Percentiles rank a stretch among this genome's conserved stretches.
phyloP scores from a whole-genome alignment of 176 grass and related monocot species.

The Ensete glaucum region DNA sequence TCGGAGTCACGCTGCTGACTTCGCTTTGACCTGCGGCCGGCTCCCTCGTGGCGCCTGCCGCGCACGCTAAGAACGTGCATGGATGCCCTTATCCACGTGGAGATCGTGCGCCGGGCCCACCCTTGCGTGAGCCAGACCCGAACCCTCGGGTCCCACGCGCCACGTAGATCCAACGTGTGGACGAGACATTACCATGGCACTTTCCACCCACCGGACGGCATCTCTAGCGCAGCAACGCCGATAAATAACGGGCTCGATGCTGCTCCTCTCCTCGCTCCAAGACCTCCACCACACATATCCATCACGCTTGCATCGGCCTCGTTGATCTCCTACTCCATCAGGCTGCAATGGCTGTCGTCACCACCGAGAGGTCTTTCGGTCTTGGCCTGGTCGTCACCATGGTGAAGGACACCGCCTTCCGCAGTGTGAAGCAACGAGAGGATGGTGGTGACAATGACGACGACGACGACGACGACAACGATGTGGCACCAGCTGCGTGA shows the following conservation, averaged over 20 bases:
- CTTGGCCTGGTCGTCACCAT: too few species aligned
- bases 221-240: too few species aligned
- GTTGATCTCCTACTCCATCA: too few species aligned
- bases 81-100: slow-evolving; percentile 5
- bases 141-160: background rate
- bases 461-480: background rate
- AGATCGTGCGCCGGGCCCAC: background rate
- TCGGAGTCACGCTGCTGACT: too few species aligned
- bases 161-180: background rate
- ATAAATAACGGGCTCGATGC: background rate
- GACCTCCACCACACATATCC: too few species aligned
- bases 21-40: too few species aligned
- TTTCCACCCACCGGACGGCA: too few species aligned
- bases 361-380: background rate
- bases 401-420: too few species aligned
- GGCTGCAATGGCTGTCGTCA: background rate
- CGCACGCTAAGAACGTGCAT: background rate
- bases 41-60: too few species aligned
- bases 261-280: too few species aligned
- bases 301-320: too few species aligned
- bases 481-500: slow-evolving; percentile 5
- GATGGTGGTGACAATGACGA: background rate
- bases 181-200: background rate
- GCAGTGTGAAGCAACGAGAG: background rate
- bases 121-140: background rate